Base-by-base conservation (phyloP, 164 flowering plant genomes). In the Taxillus chinensis region DNA sequence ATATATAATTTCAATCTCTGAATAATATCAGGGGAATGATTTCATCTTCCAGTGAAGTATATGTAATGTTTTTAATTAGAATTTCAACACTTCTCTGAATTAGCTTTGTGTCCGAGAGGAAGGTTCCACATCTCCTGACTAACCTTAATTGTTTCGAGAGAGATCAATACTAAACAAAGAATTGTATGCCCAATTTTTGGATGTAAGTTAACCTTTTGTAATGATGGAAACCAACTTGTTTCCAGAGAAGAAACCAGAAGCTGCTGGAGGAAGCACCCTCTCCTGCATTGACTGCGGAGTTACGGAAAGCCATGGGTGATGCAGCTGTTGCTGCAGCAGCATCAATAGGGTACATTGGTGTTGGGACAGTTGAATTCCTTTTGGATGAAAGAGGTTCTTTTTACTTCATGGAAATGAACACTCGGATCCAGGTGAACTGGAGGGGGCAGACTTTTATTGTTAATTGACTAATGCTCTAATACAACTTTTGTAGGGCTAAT, bases 331-430 rank as follows among this genome's bases (percentile, higher is more conserved):
- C 97, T 53, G 97, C 99, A 16, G 97, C 97, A 48, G 96, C 96
- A 62, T 95, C 97, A 55, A 95, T 95, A 57, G 99, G 96, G 38
- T 95, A 95, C 61, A 81, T 95, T 68, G 99, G 97, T 72, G 99
- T 95, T 62, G 99, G 99, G 63, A 95, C 97, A 4, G 76, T 95
- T 27, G 99, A 95, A 68, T 95, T 95, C 73, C 87, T 95, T 63
- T 68, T 95, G 81, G 99, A 95, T 75, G 97, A 95, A 74, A 86
- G 99, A 72, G 99, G 99, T 43, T 79, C 86, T 57, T 93, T 93
- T 75, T 93, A 90, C 80, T 93, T 93, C 78, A 93, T 93, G 99
- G 99, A 93, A 76, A 95, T 95, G 99, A 95, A 95, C 72, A 95
- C 99, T 60, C 70, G 99, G 39, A 95, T 95, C 70, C 99, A 95